Evolutionary conservation across 768 basidiomycete genomes (phyloP).

Genomic region (Epithele typhae): DNA sequence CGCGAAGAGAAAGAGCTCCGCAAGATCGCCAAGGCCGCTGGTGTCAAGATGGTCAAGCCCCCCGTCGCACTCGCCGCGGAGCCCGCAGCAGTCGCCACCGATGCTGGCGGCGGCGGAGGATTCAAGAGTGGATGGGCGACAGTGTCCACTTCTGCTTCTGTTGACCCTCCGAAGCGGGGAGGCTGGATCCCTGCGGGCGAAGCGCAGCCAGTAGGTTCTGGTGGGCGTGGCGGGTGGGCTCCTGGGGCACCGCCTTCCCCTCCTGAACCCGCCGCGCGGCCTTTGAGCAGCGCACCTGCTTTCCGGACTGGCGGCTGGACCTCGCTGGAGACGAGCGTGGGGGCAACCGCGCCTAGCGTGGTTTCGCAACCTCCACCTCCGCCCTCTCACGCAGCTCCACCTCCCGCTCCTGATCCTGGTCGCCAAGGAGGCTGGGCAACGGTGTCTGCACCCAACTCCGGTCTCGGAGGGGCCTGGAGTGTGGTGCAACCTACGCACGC

Average conservation of each 20-base stretch:
- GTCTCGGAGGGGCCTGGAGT: background rate
- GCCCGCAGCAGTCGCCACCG: constrained; percentile 13
- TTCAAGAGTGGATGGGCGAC: constrained; percentile 2
- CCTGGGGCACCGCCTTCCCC: constrained; percentile 9
- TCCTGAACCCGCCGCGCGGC: constrained; percentile 8
- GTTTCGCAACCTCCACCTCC: constrained; percentile 20
- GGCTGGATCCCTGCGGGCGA: constrained; percentile 46
- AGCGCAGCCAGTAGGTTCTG: background rate
- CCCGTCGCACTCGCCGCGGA: constrained; percentile 11
- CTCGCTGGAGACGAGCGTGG: constrained; percentile 47
- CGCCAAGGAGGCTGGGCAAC: background rate
- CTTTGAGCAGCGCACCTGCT: constrained; percentile 31
- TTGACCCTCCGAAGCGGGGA: constrained; percentile 34
- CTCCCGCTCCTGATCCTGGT: too few relatives aligned
- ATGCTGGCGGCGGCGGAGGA: constrained; percentile 14
- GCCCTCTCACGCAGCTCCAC: too few relatives aligned
- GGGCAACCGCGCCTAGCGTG: constrained; percentile 1
- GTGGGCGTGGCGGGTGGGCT: constrained; percentile 12
- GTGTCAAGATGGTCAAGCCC: constrained; percentile 57
- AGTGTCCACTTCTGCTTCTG: constrained; percentile 4
- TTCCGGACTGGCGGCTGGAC: constrained; percentile 69
- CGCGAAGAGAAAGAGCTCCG: constrained; percentile 82
- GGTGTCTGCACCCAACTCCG: background rate
- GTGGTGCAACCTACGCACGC: too few relatives aligned
- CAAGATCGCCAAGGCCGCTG: constrained; percentile 79